These are phyloP conservation scores for Saturnispora saitoi DNA, from an alignment of 805 yeast species.

Conservation along the genomic window DNA sequence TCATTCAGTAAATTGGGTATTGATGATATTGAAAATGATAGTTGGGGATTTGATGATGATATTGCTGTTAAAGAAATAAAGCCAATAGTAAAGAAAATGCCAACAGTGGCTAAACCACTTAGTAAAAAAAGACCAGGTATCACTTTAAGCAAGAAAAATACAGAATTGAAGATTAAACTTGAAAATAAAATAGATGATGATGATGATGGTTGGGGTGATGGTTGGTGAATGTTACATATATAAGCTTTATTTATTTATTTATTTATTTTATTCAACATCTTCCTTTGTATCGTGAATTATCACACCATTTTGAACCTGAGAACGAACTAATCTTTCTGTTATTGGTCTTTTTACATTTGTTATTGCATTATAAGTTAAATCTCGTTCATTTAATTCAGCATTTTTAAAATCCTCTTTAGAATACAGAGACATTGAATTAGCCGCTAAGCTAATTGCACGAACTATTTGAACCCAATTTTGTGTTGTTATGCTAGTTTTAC, in stretches of 20 bases:
- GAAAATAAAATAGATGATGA: constrained; percentile 27
- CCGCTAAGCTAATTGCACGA: constrained; percentile 53
- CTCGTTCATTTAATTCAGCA: constrained; percentile 9
- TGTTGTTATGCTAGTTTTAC: constrained; percentile 45
- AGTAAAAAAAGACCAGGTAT: constrained; percentile 4
- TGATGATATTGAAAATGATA: constrained; percentile 22
- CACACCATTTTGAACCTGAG: constrained; percentile 38
- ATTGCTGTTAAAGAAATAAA: constrained; percentile 8
- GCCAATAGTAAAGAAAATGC: neutral
- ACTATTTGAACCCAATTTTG: constrained; percentile 59
- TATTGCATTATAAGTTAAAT: neutral
- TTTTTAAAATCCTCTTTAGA: constrained; percentile 35
- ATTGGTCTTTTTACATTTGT: constrained; percentile 31
- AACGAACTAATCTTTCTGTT: constrained; percentile 60
- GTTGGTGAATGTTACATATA: constrained; percentile 28
- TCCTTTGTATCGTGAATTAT: constrained; percentile 16
- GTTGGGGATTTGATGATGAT: constrained; percentile 26
- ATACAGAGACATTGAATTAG: constrained; percentile 40
- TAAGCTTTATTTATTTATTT: neutral
- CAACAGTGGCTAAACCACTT: neutral
- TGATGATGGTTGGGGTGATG: constrained; percentile 40
- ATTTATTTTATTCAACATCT: neutral
- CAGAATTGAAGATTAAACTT: constrained; percentile 25
- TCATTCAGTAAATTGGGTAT: constrained; percentile 7
- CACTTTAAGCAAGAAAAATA: constrained; percentile 1